Evolutionary conservation across 1,284 basidiomycete species (phyloP).

Genomic region (Apiotrichum gracile): DNA sequence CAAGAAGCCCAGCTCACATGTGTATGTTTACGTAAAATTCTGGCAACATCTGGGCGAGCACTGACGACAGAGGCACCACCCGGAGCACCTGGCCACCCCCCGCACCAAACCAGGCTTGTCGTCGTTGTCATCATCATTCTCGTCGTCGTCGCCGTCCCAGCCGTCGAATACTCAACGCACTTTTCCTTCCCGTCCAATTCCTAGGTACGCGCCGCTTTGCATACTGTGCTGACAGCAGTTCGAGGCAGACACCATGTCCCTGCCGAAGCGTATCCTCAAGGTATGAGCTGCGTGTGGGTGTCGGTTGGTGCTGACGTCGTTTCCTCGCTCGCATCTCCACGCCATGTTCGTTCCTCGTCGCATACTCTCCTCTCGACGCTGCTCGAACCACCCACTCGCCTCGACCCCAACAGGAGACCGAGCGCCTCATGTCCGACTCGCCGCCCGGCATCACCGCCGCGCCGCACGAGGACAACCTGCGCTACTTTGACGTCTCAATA

Average conservation of each 20-base stretch:
- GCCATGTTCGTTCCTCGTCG: background rate
- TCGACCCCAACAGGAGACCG: conserved; percentile 74
- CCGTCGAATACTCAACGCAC: no score
- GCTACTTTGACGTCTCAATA: conserved; percentile 98
- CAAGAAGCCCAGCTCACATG: no score
- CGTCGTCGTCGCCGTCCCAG: no score
- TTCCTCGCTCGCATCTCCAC: background rate
- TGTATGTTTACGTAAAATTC: no score
- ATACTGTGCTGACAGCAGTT: no score
- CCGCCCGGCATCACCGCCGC: conserved; percentile 89
- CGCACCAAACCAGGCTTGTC: no score
- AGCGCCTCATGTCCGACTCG: conserved; percentile 89
- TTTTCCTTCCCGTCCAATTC: no score
- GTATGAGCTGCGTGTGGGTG: conserved; percentile 17
- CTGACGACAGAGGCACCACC: no score
- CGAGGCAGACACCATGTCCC: conserved; percentile 15
- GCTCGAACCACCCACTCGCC: background rate
- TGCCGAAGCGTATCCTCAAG: conserved; percentile 50
- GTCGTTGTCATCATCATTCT: no score
- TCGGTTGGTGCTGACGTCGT: background rate
- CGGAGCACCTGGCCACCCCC: no score
- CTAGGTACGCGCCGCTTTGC: no score
- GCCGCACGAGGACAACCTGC: conserved; percentile 94
- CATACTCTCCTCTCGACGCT: background rate
- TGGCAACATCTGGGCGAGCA: no score